These are phyloP conservation scores for Heterobasidion occidentale DNA, from an alignment of 1,284 basidiomycete genomes.

Conservation along the genomic window DNA sequence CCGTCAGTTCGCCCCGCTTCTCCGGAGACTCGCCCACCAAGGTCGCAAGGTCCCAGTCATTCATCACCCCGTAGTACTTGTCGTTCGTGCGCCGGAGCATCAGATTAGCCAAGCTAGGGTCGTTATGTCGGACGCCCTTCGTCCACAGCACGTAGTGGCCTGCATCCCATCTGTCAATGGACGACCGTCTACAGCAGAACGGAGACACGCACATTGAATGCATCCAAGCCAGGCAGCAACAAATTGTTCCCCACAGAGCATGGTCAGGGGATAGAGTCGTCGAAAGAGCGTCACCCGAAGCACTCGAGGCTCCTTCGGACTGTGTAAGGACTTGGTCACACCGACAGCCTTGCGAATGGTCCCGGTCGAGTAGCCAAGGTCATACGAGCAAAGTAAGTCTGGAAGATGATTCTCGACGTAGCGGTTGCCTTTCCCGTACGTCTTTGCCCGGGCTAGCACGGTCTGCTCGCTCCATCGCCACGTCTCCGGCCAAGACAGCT, in stretches of 20 bases:
- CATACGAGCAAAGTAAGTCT: background rate
- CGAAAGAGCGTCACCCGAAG: background rate
- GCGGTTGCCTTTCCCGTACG: background rate
- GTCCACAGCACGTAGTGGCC: background rate
- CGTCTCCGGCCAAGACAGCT: background rate
- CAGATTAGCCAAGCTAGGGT: background rate
- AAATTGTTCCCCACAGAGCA: background rate
- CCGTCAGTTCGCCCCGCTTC: background rate
- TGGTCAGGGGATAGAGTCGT: background rate
- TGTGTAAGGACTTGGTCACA: background rate
- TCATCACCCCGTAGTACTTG: background rate
- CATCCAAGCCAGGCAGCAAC: background rate
- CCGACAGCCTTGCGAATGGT: background rate
- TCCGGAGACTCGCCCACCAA: background rate
- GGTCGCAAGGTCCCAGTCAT: background rate
- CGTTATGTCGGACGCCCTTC: background rate
- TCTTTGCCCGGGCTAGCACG: background rate
- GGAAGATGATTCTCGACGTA: background rate
- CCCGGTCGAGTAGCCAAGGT: background rate
- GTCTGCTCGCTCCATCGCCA: background rate
- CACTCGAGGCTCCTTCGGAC: background rate
- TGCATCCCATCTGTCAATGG: background rate
- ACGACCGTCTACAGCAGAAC: too few species aligned
- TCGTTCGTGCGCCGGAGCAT: background rate
- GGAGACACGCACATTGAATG: background rate